phyloP scores from a whole-genome alignment of 2,329 filamentous ascomycete genomes.

The Ophiostoma piceae region DNA sequence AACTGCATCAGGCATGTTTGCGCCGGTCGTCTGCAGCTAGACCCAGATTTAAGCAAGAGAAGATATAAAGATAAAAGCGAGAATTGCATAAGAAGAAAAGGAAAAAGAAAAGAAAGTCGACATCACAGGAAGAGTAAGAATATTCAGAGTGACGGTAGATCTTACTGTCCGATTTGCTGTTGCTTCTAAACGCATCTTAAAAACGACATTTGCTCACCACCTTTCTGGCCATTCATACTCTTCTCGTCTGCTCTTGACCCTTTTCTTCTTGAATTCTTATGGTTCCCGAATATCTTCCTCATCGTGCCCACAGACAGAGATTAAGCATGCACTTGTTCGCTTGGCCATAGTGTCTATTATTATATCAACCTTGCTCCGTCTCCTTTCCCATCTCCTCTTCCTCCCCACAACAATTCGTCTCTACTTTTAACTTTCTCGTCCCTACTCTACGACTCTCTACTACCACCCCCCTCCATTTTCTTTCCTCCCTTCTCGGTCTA shows the following conservation, averaged over 20 bases:
- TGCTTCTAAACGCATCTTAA: background rate
- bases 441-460: background rate
- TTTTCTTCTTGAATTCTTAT: background rate
- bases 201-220: slow-evolving; percentile 10
- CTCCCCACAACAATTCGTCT: slow-evolving; percentile 2
- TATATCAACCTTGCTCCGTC: slow-evolving; percentile 5
- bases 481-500: slow-evolving; percentile 10
- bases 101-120: background rate
- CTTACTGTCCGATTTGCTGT: background rate
- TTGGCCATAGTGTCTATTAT: slow-evolving; percentile 7
- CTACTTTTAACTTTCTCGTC: background rate
- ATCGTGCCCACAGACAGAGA: slow-evolving; percentile 4
- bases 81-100: background rate
- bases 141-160: background rate
- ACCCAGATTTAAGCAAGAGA: background rate
- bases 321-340: background rate
- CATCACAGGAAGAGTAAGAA: background rate
- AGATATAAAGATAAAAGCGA: background rate
- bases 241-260: background rate
- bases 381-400: slow-evolving; percentile 6
- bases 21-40: slow-evolving; percentile 9
- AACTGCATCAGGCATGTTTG: slow-evolving; percentile 9
- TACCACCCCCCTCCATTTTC: background rate
- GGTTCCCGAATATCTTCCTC: background rate
- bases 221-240: background rate